Conservation (phyloP, 2,329 filamentous ascomycete genomes). For the Myriosclerotinia duriaeana region DNA sequence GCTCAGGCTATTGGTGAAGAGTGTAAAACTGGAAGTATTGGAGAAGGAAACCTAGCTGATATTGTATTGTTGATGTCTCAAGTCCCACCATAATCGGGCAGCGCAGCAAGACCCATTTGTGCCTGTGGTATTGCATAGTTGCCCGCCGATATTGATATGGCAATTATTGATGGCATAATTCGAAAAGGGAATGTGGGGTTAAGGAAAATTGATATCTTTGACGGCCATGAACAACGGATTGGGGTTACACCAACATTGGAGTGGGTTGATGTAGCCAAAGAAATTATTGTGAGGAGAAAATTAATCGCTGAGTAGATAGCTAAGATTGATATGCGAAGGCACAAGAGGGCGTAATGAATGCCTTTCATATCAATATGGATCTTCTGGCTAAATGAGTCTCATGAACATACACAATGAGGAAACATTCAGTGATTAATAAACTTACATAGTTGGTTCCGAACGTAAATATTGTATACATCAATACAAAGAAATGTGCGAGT, state of each 20-base stretch:
- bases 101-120: slow-evolving; percentile 46
- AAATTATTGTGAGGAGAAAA: not conserved
- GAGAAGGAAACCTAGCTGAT: slow-evolving; percentile 50
- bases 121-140: slow-evolving; percentile 46
- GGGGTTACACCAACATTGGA: not conserved
- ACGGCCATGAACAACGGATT: not conserved
- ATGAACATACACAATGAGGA: not conserved
- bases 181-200: not conserved
- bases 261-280: not conserved
- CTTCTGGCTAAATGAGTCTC: not conserved
- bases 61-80: slow-evolving; percentile 49
- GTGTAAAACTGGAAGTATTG: slow-evolving; percentile 46
- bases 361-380: not conserved
- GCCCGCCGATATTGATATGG: not conserved
- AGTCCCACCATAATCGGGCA: slow-evolving; percentile 46
- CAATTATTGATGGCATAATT: not conserved
- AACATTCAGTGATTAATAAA: not conserved
- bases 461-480: not conserved
- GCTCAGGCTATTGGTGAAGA: slow-evolving; percentile 47
- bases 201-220: not conserved
- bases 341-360: not conserved
- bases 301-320: not conserved
- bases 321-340: not conserved
- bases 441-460: not conserved
- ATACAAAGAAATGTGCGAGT: not conserved